These are phyloP conservation scores for Phytophthora quininea DNA, from an alignment of 352 stramenopile species.

Conservation along the genomic window DNA sequence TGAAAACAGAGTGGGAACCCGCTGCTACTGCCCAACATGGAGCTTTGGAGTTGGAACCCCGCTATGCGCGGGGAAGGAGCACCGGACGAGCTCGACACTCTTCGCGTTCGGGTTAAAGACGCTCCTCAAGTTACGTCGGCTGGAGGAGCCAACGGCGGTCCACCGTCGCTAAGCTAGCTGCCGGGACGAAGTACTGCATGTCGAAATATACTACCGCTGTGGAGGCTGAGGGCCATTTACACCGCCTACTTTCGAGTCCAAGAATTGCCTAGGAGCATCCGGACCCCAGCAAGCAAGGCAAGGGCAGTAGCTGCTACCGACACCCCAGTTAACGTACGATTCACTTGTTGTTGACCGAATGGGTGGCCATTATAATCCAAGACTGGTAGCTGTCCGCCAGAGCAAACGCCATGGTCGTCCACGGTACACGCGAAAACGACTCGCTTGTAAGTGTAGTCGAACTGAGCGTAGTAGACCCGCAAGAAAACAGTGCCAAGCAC, in stretches of 20 bases:
- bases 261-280: slow-evolving; percentile 11
- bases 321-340: slow-evolving; percentile 5
- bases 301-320: slow-evolving; percentile 15
- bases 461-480: slow-evolving; percentile 24
- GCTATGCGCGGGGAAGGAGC: slow-evolving; percentile 23
- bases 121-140: slow-evolving; percentile 12
- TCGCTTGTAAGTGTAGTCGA: slow-evolving; percentile 28
- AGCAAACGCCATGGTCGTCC: slow-evolving; percentile 9
- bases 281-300: slow-evolving; percentile 10
- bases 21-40: slow-evolving; percentile 35
- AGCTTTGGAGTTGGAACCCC: slow-evolving; percentile 20
- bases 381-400: slow-evolving; percentile 12
- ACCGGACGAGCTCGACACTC: slow-evolving; percentile 56
- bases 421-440: slow-evolving; percentile 22
- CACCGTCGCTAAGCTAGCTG: slow-evolving; percentile 23
- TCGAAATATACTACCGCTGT: slow-evolving; percentile 24
- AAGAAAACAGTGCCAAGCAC: slow-evolving; percentile 33
- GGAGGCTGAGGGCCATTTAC: slow-evolving; percentile 5
- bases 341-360: not conserved
- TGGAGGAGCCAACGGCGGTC: slow-evolving; percentile 12
- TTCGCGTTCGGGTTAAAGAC: slow-evolving; percentile 80
- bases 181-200: slow-evolving; percentile 3
- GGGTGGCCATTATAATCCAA: slow-evolving; percentile 18
- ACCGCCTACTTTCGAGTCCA: slow-evolving; percentile 6
- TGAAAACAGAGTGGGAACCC: slow-evolving; percentile 74